phyloP scores from a whole-genome alignment of 2,329 filamentous ascomycete species.

The Pseudogymnoascus sp. region DNA sequence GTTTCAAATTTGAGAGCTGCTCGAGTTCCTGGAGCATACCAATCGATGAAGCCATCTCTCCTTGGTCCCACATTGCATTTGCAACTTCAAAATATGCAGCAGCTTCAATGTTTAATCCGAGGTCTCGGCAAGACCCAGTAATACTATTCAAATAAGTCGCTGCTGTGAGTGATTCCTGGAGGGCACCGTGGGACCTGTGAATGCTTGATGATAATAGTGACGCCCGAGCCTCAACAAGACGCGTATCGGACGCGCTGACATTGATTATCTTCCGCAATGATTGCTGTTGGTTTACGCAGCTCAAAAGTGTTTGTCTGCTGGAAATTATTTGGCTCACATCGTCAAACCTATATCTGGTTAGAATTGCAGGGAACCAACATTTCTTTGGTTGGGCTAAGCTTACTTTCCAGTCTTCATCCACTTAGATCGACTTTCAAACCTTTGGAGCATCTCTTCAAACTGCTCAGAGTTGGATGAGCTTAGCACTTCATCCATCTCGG shows the following conservation, averaged over 20 bases:
- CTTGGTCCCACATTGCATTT: constrained; percentile 87
- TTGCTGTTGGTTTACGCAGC: constrained; percentile 64
- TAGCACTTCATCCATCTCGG: constrained; percentile 74
- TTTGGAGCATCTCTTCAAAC: constrained; percentile 51
- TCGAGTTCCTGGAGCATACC: constrained; percentile 74
- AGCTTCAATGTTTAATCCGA: constrained; percentile 71
- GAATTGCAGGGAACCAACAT: constrained; percentile 16
- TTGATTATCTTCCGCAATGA: constrained; percentile 52
- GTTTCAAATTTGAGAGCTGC: constrained; percentile 49
- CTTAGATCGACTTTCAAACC: constrained; percentile 55
- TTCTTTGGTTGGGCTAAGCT: constrained; percentile 26
- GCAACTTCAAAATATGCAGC: constrained; percentile 75
- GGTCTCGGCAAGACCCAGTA: constrained; percentile 55
- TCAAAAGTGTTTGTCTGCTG: constrained; percentile 74
- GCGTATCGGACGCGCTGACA: constrained; percentile 54
- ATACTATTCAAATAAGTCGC: constrained; percentile 77
- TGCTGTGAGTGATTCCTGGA: constrained; percentile 80
- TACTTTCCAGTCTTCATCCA: constrained; percentile 83
- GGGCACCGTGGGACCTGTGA: constrained; percentile 69
- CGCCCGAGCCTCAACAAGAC: constrained; percentile 66
- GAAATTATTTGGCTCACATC: constrained; percentile 76
- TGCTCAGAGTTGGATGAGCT: constrained; percentile 50
- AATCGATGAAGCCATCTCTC: constrained; percentile 82
- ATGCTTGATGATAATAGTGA: constrained; percentile 67
- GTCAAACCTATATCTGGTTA: constrained; percentile 50